phyloP scores from a whole-genome alignment of 129 eudicot species.

The Pulicaria dysenterica region DNA sequence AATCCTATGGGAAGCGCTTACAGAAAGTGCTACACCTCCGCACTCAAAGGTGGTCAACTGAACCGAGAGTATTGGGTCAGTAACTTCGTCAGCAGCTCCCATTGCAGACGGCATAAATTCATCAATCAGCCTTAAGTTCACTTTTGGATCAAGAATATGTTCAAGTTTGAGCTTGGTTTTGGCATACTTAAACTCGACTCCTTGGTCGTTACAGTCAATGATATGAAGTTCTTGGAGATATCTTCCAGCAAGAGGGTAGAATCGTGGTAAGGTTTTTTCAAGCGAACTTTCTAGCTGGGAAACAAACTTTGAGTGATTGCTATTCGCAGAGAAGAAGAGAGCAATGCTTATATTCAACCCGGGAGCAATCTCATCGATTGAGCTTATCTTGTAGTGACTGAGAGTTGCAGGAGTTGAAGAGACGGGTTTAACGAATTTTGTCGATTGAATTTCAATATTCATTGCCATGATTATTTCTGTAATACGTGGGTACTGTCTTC shows the following conservation, averaged over 20 bases:
- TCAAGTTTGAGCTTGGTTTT: background rate
- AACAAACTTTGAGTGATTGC: conserved; percentile 1
- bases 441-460: conserved; percentile 24
- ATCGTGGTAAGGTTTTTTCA: background rate
- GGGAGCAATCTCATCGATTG: conserved; percentile 33
- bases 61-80: conserved; percentile 7
- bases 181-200: conserved; percentile 28
- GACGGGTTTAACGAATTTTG: conserved; percentile 29
- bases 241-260: conserved; percentile 40
- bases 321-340: conserved; percentile 19
- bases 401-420: conserved; percentile 28
- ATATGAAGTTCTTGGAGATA: background rate
- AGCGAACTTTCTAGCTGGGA: conserved; percentile 14
- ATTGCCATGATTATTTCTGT: conserved; percentile 4
- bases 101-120: background rate
- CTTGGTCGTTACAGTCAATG: conserved; percentile 37
- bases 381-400: conserved; percentile 19
- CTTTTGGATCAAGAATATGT: background rate
- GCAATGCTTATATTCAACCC: background rate
- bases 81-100: background rate
- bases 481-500: background rate
- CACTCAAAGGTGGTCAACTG: conserved; percentile 22
- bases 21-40: conserved; percentile 28
- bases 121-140: background rate
- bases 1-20: conserved; percentile 24